Evolutionary conservation across 495 filamentous ascomycete genomes (phyloP).

Genomic region (Penicillium desertorum): DNA sequence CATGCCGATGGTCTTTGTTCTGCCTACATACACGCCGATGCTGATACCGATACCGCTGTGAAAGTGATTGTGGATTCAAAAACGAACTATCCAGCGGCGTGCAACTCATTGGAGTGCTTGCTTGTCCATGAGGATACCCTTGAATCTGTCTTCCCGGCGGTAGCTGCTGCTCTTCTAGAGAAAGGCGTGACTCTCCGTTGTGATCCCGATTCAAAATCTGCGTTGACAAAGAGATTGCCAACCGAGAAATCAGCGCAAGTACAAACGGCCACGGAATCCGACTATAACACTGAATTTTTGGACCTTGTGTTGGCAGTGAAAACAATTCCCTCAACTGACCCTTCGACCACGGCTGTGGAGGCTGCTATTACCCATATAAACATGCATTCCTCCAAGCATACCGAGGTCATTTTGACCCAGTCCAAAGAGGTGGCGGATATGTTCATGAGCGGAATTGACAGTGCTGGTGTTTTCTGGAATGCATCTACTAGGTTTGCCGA

Average conservation of each 20-base stretch:
- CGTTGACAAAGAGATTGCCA: constrained; percentile 47
- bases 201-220: constrained; percentile 64
- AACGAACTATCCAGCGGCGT: constrained; percentile 91
- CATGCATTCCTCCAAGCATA: constrained; percentile 87
- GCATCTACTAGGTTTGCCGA: constrained; percentile 92
- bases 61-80: constrained; percentile 90
- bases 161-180: constrained; percentile 67
- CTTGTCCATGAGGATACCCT: constrained; percentile 78
- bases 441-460: constrained; percentile 85
- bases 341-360: constrained; percentile 47
- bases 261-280: constrained; percentile 61
- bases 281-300: constrained; percentile 90
- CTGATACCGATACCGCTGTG: constrained; percentile 66
- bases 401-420: constrained; percentile 82
- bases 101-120: constrained; percentile 88
- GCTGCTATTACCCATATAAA: constrained; percentile 88
- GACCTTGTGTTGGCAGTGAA: constrained; percentile 83
- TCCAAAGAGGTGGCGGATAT: constrained; percentile 61
- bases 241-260: constrained; percentile 46
- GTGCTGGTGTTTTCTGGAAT: constrained; percentile 95
- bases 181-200: constrained; percentile 85
- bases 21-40: constrained; percentile 82
- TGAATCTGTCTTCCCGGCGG: constrained; percentile 61
- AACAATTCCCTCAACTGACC: constrained; percentile 53
- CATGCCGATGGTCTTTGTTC: constrained; percentile 94